Conservation (phyloP, 331 rosid genomes). For the Prunus yedoensis region DNA sequence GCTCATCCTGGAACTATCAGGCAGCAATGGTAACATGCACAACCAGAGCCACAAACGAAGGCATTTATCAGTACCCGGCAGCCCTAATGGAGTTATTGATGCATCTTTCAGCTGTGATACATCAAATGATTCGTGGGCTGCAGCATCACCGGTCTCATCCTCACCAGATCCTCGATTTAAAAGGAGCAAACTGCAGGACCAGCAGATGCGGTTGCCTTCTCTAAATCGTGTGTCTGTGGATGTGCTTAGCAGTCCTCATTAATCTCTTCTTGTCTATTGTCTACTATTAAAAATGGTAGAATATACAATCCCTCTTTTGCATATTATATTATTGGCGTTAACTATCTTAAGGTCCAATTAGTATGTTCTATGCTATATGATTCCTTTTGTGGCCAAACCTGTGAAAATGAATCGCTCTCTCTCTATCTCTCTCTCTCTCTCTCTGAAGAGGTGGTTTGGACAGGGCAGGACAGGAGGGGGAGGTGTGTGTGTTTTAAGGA, state of each 20-base stretch:
- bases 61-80: slow-evolving; percentile 46
- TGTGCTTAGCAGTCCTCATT: slow-evolving; percentile 65
- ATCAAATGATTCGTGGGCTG: slow-evolving; percentile 70
- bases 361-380: slow-evolving; percentile 36
- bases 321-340: slow-evolving; percentile 35
- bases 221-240: slow-evolving; percentile 61
- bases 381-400: slow-evolving; percentile 39
- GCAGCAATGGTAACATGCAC: slow-evolving; percentile 30
- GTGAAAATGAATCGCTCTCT: slow-evolving; percentile 32
- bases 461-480: no score
- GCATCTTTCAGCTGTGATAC: slow-evolving; percentile 70
- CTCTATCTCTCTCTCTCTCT: no score
- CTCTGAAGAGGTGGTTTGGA: slow-evolving; percentile 20
- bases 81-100: slow-evolving; percentile 67
- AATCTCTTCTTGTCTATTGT: slow-evolving; percentile 45
- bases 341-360: slow-evolving; percentile 39
- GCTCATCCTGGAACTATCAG: slow-evolving; percentile 48
- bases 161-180: slow-evolving; percentile 57
- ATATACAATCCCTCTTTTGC: slow-evolving; percentile 31
- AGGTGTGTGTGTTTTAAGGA: slow-evolving; percentile 19
- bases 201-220: slow-evolving; percentile 70
- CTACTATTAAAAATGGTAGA: slow-evolving; percentile 49
- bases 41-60: slow-evolving; percentile 48
- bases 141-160: slow-evolving; percentile 35
- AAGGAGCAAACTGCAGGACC: slow-evolving; percentile 70